phyloP scores from a whole-genome alignment of 1,284 basidiomycete genomes.

The Cutaneotrichosporon dermatis region DNA sequence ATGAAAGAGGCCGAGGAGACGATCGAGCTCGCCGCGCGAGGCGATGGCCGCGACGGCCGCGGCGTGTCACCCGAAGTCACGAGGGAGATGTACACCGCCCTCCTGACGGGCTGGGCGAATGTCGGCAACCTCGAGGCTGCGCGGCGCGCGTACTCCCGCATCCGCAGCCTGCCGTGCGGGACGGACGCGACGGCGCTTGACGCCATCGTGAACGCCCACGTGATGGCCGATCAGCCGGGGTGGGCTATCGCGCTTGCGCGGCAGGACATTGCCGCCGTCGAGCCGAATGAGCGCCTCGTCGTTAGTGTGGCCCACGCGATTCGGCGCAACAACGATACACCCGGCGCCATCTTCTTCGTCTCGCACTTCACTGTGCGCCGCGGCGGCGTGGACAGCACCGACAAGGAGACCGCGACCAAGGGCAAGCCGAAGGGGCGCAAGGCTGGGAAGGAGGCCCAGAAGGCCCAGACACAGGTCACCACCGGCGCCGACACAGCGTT shows the following conservation, averaged over 20 bases:
- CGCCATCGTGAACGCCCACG: constrained; percentile 7
- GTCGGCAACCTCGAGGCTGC: constrained; percentile 4
- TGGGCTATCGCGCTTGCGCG: constrained; percentile 8
- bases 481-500: too few species aligned
- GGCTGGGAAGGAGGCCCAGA: too few species aligned
- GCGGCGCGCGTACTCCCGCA: constrained; percentile 5
- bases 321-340: constrained; percentile 4
- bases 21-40: constrained; percentile 20
- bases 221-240: background rate
- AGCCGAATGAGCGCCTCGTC: constrained; percentile 9
- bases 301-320: constrained; percentile 12
- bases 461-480: too few species aligned
- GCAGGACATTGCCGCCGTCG: constrained; percentile 5
- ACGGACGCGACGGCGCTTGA: constrained; percentile 8
- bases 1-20: constrained; percentile 34
- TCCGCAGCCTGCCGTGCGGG: background rate
- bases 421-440: too few species aligned
- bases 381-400: background rate
- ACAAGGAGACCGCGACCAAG: too few species aligned
- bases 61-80: constrained; percentile 7
- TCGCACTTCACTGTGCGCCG: constrained; percentile 6
- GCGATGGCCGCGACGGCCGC: background rate
- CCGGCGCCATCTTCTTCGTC: constrained; percentile 15
- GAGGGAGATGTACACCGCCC: constrained; percentile 25
- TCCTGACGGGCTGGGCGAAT: constrained; percentile 20